A percentile compares a stretch with the other conserved stretches of the same genome.
phyloP scores from a whole-genome alignment of 257 asterid genomes.

The Voacanga thouarsii region DNA sequence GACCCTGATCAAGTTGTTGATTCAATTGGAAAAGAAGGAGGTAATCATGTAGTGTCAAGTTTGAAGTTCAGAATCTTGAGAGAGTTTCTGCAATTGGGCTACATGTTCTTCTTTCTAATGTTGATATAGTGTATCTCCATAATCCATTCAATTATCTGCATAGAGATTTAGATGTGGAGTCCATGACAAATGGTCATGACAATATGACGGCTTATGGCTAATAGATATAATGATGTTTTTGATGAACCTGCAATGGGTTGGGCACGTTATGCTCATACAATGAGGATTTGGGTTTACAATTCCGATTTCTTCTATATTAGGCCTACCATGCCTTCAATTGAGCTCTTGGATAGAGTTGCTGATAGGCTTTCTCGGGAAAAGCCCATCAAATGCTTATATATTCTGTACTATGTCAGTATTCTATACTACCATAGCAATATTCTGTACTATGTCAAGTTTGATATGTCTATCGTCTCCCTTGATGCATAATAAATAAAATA shows the following conservation, averaged over 20 bases:
- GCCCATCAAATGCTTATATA: too few species aligned
- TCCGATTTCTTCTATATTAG: constrained; percentile 83
- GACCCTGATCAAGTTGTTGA: too few species aligned
- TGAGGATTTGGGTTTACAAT: constrained; percentile 87
- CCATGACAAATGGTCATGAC: constrained; percentile 81
- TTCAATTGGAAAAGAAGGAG: too few species aligned
- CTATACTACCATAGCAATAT: too few species aligned
- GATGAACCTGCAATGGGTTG: constrained; percentile 85
- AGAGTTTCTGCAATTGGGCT: constrained; percentile 84
- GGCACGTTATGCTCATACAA: too few species aligned
- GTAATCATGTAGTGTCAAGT: too few species aligned
- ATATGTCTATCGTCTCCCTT: too few species aligned
- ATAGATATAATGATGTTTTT: constrained; percentile 65
- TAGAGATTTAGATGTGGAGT: constrained; percentile 79
- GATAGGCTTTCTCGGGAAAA: constrained; percentile 48
- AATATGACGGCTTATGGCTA: constrained; percentile 80
- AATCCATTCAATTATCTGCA: constrained; percentile 68
- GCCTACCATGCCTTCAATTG: constrained; percentile 75
- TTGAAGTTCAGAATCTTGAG: constrained; percentile 64
- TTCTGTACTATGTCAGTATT: too few species aligned
- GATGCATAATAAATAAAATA: too few species aligned
- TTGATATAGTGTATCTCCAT: constrained; percentile 71
- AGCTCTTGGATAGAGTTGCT: constrained; percentile 79
- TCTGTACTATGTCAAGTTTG: too few species aligned
- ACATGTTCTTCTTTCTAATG: constrained; percentile 69